phyloP scores from a whole-genome alignment of 805 yeast species.

The Wickerhamomyces alni region DNA sequence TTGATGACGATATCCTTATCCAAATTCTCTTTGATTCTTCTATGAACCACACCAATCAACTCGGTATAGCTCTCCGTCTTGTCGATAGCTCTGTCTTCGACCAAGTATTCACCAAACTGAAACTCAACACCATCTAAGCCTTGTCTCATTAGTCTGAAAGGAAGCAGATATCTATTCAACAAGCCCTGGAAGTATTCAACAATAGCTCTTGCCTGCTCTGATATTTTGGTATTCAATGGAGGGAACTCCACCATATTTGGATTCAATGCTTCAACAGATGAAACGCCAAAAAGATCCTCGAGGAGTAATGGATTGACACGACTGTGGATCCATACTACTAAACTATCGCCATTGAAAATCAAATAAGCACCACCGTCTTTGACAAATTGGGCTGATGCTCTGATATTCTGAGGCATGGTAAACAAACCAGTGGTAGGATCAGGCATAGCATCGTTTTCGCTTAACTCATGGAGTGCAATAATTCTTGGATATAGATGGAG shows the following conservation, averaged over 20 bases:
- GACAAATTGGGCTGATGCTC: conserved; percentile 35
- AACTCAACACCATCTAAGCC: conserved; percentile 45
- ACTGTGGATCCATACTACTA: conserved; percentile 63
- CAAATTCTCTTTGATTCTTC: conserved; percentile 45
- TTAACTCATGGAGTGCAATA: conserved; percentile 61
- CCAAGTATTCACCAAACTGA: conserved; percentile 50
- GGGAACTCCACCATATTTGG: conserved; percentile 52
- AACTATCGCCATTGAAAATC: conserved; percentile 58
- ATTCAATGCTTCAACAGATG: conserved; percentile 24
- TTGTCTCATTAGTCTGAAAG: conserved; percentile 58
- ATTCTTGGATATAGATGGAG: conserved; percentile 76
- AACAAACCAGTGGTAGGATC: conserved; percentile 37
- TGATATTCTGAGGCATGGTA: conserved; percentile 43
- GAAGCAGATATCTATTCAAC: conserved; percentile 33
- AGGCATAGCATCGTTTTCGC: conserved; percentile 48
- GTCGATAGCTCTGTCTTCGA: conserved; percentile 65
- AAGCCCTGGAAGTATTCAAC: conserved; percentile 48
- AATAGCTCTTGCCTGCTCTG: conserved; percentile 59
- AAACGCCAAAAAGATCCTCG: conserved; percentile 69
- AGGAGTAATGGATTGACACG: conserved; percentile 61
- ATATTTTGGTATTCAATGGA: conserved; percentile 59
- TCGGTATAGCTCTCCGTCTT: conserved; percentile 56
- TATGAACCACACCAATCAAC: conserved; percentile 64
- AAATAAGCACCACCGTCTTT: conserved; percentile 73
- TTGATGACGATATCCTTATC: conserved; percentile 35